These are phyloP conservation scores for Nidularia sp. DNA, from an alignment of 768 basidiomycete species.

Conservation along the genomic window DNA sequence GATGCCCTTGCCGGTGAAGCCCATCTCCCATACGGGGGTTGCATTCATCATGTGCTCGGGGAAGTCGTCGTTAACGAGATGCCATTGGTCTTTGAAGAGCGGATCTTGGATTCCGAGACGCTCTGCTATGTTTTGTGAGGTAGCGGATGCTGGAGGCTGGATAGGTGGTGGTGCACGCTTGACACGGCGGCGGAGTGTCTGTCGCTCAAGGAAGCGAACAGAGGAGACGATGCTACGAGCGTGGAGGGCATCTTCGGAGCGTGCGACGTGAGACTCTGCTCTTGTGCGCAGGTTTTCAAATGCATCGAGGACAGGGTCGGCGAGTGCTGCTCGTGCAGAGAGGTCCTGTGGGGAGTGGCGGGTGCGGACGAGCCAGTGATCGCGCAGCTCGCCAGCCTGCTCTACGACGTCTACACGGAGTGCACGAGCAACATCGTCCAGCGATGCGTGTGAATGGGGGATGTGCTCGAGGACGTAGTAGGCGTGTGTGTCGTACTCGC, in stretches of 20 bases:
- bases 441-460: conserved; percentile 45
- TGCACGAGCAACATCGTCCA: conserved; percentile 51
- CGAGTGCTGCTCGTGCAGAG: conserved; percentile 12
- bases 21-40: conserved; percentile 88
- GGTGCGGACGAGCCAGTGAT: conserved; percentile 78
- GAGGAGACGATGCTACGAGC: conserved; percentile 48
- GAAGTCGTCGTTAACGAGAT: conserved; percentile 83
- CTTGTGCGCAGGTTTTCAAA: conserved; percentile 41
- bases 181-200: conserved; percentile 59
- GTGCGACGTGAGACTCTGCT: conserved; percentile 28
- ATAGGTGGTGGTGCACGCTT: conserved; percentile 74
- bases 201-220: conserved; percentile 57
- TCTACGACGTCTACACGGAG: conserved; percentile 87
- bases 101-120: conserved; percentile 77
- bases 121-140: conserved; percentile 46
- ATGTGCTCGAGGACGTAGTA: conserved; percentile 82
- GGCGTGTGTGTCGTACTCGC: conserved; percentile 58
- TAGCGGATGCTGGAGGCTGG: conserved; percentile 29
- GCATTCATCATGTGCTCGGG: conserved; percentile 90
- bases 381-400: conserved; percentile 74
- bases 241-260: conserved; percentile 34
- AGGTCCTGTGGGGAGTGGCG: too few relatives aligned
- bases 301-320: conserved; percentile 46
- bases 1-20: conserved; percentile 82
- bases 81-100: conserved; percentile 86